Conservation (phyloP, 1,139 yeast genomes). For the Yamadazyma blattariae region DNA sequence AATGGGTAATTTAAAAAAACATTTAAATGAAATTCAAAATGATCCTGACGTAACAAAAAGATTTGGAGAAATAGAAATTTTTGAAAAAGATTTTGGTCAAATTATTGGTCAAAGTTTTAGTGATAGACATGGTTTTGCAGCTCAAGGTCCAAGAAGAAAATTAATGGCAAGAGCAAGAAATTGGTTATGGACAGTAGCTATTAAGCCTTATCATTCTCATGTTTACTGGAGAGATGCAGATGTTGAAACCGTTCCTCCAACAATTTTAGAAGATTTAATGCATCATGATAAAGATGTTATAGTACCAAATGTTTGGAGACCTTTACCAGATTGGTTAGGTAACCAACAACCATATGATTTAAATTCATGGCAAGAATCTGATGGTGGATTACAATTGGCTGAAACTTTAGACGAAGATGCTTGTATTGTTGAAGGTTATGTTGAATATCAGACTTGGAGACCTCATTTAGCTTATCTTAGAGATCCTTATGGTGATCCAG, state of each 20-base stretch:
- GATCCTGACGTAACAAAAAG: conserved; percentile 39
- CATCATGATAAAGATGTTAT: conserved; percentile 51
- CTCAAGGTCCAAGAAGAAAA: conserved; percentile 53
- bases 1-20: conserved; percentile 44
- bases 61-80: conserved; percentile 57
- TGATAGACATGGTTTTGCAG: conserved; percentile 53
- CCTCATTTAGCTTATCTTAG: conserved; percentile 86
- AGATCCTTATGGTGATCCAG: conserved; percentile 84
- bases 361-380: conserved; percentile 88
- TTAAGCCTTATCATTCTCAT: conserved; percentile 51
- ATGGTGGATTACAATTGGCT: conserved; percentile 79
- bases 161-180: conserved; percentile 55
- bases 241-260: conserved; percentile 51
- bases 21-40: conserved; percentile 42
- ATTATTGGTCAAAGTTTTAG: conserved; percentile 51
- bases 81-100: conserved; percentile 53
- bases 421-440: conserved; percentile 88
- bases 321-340: conserved; percentile 86
- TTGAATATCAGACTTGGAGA: conserved; percentile 90
- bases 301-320: conserved; percentile 92
- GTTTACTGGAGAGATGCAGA: conserved; percentile 60
- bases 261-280: conserved; percentile 52
- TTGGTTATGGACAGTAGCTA: conserved; percentile 52
- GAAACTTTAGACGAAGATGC: conserved; percentile 79
- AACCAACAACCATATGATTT: conserved; percentile 88